Base-by-base conservation (phyloP, 176 grass and related monocot species). In the Bonia amplexicaulis region DNA sequence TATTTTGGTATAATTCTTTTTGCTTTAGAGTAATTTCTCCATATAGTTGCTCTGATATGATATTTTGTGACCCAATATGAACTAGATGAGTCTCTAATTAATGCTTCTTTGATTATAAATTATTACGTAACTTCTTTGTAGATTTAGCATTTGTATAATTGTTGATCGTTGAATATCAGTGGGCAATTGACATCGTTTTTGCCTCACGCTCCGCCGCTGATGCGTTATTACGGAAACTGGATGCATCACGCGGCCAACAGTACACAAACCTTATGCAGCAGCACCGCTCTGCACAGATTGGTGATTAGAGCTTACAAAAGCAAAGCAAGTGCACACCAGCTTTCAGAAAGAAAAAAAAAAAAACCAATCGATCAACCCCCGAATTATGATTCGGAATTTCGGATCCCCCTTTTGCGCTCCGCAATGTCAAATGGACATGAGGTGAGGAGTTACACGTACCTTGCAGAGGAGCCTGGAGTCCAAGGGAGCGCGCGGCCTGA, bases 401-500 rank as follows among this genome's bases (percentile, higher is more conserved):
- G 59, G 42, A 79, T 79, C 77, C 55, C 22, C 8, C 37, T 17
- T 25, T 5, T 2, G 54, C 57, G 16, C 23, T 47, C 11, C 9
- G 23, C 16, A 29, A 1, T 7, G 55, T 3, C 49, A 57, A 84
- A 78, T 47, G 66, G 81, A 27, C 1, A 40, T 6, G 25, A 64
- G 22, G 70, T 11, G 8, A 6, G 19, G 39, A 48, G 41, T 26
- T n/a, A 9, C 37, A 7, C 41, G 2, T 79, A 90, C 88, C 88
- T 90, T 90, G 88, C 84, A 78, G 74, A 73, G 53, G 80, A 78
- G 58, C 48, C 84, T 65, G 49, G 47, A 14, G 14, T 60, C 71
- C 71, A 17, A 17, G 10, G 40, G 37, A 39, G 71, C 19, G 61
- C 84, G 84, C 58, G 67, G 79, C 74, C 74, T 83, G 84, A 22